These are phyloP conservation scores for Floccularia luteovirens DNA, from an alignment of 768 basidiomycete species.

Conservation along the genomic window DNA sequence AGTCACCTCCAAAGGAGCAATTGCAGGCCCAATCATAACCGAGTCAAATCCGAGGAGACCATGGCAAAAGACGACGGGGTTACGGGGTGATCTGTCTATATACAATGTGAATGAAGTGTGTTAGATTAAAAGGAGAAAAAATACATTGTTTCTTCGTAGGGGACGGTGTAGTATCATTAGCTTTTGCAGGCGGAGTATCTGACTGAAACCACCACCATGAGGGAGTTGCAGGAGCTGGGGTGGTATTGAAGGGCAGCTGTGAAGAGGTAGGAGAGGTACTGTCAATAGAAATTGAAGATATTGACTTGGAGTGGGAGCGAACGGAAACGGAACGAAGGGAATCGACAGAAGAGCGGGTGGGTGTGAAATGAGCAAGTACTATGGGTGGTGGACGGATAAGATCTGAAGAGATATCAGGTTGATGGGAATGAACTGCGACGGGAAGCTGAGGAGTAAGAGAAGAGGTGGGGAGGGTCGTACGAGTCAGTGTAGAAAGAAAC, in stretches of 20 bases:
- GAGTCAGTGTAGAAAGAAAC: conserved; percentile 46
- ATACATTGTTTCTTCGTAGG: conserved; percentile 51
- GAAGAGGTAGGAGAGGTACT: conserved; percentile 4
- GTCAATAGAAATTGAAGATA: conserved; percentile 8
- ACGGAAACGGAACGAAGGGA: conserved; percentile 41
- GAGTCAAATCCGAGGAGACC: conserved; percentile 89
- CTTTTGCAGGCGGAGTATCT: too few relatives aligned
- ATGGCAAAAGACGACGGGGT: conserved; percentile 93
- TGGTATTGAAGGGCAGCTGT: too few relatives aligned
- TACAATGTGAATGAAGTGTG: neutral
- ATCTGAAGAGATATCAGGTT: conserved; percentile 4
- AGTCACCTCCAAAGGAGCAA: conserved; percentile 76
- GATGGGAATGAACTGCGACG: conserved; percentile 9
- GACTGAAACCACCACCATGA: conserved; percentile 47
- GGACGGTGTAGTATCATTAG: too few relatives aligned
- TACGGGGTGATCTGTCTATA: conserved; percentile 67
- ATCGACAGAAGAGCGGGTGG: conserved; percentile 47
- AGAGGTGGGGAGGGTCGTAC: conserved; percentile 56
- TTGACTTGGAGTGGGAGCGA: conserved; percentile 9
- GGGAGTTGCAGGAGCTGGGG: conserved; percentile 12
- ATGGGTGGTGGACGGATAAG: conserved; percentile 19
- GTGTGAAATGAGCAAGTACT: conserved; percentile 29
- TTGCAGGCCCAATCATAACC: conserved; percentile 69
- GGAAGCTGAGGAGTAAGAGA: conserved; percentile 38
- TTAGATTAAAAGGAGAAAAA: conserved; percentile 14